Base-by-base conservation (phyloP, 75 land plant genomes). In the Selaginella moellendorffii region DNA sequence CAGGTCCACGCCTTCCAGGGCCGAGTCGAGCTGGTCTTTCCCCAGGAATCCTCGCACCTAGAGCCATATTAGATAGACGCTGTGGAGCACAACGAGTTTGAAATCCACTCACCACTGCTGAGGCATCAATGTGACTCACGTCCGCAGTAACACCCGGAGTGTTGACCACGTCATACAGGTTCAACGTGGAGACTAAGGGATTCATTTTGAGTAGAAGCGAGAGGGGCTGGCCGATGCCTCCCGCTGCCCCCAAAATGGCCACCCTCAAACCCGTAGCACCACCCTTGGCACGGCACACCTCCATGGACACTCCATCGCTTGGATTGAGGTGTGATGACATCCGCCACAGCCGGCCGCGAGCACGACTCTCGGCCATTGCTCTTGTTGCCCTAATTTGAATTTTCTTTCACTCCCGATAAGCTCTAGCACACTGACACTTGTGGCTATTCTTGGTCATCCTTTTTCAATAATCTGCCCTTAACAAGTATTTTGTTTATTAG, bases 11-110 rank as follows among this genome's bases (percentile, higher is more conserved):
- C 99, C 99, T 2, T 75, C 80, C 30, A 95, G 74, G 0, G 91
- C 87, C 67, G 77, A 68, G 25, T 82, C 88, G 64, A 95, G 56
- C 64, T 95, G 85, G 1, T 71, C 77, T 29, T 84, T 84, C 31
- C 97, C 99, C 51, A 85, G 31, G 69, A 90, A 90, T 2, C 97
- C 99, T n/a, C 97, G 83, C 10, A 89, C 88, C 99, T 95, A 65
- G 25, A 75, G 54, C n/a, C n/a, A n/a, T n/a, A n/a, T n/a, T n/a
- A n/a, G n/a, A n/a, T n/a, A n/a, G n/a, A n/a, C n/a, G n/a, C n/a
- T n/a, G n/a, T n/a, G n/a, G n/a, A n/a, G n/a, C n/a, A n/a, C 0
- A n/a, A 46, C 5, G n/a, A 42, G 17, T 31, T 21, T 63, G 29
- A n/a, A 9, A 9, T 58, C 9, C 8, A 63, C 46, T 64, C 77